Percentiles rank a stretch among this genome's conserved stretches.
Conservation (phyloP, 306 rosid genomes). For the Prosopis cineraria region DNA sequence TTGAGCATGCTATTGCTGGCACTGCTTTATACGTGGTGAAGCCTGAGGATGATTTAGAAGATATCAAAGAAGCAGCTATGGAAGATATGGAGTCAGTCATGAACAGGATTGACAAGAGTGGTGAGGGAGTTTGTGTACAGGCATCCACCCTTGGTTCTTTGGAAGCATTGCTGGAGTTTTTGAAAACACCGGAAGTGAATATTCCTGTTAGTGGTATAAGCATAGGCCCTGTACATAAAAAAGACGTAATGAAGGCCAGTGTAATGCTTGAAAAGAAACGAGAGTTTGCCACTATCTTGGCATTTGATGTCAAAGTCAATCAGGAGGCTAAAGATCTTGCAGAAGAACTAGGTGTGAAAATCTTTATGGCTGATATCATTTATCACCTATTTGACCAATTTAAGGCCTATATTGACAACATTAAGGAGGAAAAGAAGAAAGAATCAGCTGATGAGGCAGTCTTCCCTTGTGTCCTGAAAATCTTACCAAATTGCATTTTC, state of each 20-base stretch:
- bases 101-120: conserved; percentile 89
- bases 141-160: conserved; percentile 96
- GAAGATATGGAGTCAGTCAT: conserved; percentile 83
- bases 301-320: conserved; percentile 97
- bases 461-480: conserved; percentile 83
- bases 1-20: conserved; percentile 97
- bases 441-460: conserved; percentile 95
- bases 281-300: conserved; percentile 85
- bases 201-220: conserved; percentile 95
- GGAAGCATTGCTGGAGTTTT: conserved; percentile 93
- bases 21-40: conserved; percentile 83
- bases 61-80: conserved; percentile 71
- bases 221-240: conserved; percentile 97
- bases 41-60: conserved; percentile 83
- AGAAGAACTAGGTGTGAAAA: conserved; percentile 79
- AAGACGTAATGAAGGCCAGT: conserved; percentile 96
- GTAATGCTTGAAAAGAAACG: conserved; percentile 95
- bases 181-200: conserved; percentile 83
- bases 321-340: conserved; percentile 93
- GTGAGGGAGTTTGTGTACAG: conserved; percentile 98
- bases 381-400: conserved; percentile 92
- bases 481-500: conserved; percentile 84
- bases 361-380: conserved; percentile 90
- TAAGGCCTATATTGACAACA: conserved; percentile 84
- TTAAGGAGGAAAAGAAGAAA: conserved; percentile 92